Evolutionary conservation across 1,139 yeast species (phyloP).

Genomic region (Pichia sp.): DNA sequence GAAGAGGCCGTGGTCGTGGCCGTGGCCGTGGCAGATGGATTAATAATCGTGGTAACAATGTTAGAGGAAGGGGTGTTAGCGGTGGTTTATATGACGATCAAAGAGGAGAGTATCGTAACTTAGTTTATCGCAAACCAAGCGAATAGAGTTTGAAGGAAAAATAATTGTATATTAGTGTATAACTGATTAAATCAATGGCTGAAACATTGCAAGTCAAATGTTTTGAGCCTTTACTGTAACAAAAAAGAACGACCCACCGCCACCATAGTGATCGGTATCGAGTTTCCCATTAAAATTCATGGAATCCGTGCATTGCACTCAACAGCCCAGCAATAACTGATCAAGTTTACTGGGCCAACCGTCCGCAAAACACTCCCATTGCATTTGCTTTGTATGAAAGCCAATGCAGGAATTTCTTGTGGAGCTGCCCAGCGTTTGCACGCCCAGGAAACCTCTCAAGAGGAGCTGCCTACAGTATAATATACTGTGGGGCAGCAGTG

Average conservation of each 20-base stretch:
- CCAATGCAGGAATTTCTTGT: conserved; percentile 46
- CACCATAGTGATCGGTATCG: conserved; percentile 73
- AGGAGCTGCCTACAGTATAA: conserved; percentile 47
- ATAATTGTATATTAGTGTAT: not conserved
- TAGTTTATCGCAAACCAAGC: conserved; percentile 6
- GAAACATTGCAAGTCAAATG: too few species aligned
- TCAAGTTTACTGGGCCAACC: conserved; percentile 43
- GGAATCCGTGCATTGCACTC: conserved; percentile 74
- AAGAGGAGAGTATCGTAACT: conserved; percentile 2
- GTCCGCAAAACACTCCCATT: conserved; percentile 68
- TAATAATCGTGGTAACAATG: not conserved
- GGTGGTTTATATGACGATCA: conserved; percentile 1
- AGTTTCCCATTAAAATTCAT: conserved; percentile 39
- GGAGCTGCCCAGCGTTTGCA: conserved; percentile 69
- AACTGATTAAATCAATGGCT: not conserved
- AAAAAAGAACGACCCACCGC: conserved; percentile 13
- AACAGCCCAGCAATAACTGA: conserved; percentile 36
- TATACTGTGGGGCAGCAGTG: conserved; percentile 52
- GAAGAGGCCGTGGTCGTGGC: not conserved
- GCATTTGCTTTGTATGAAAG: conserved; percentile 15
- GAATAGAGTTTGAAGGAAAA: not conserved
- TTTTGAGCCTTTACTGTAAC: too few species aligned
- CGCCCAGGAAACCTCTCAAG: conserved; percentile 65
- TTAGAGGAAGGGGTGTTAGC: conserved; percentile 3
- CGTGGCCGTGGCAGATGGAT: not conserved